Base-by-base conservation (phyloP, 768 basidiomycete species). In the Panaeolus papilionaceus region DNA sequence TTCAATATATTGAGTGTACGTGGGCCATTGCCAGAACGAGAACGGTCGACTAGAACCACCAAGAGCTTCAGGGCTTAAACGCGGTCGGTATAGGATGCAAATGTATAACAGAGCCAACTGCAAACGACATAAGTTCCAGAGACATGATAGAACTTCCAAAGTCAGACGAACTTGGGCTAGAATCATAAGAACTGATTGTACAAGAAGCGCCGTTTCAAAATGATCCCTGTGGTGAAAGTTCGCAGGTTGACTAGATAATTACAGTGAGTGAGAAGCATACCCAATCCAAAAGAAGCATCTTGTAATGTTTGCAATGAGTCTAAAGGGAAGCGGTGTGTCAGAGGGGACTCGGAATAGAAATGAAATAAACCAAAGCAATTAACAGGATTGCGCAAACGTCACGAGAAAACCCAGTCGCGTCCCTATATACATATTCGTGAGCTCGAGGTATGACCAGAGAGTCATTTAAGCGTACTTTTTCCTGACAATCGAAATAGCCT, bases 231-330 rank as follows among this genome's bases (percentile, higher is more conserved):
- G 33, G 47, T 9, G 44, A 20, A n/a, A 61, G 26, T 66, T 42
- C 66, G 67, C 69, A 18, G 70, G 42, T 26, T 16, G 28, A n/a
- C 37, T 33, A 42, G 18, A 10, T 38, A 47, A 9, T 64, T 28
- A 16, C 42, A 28, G 33, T 49, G 6, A 12, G 47, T 20, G 3
- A 12, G 37, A 54, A 61, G 70, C 79, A 37, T 69, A 85, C 83
- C 94, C 94, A 40, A 95, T 79, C 94, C 94, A 95, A 79, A 95
- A 95, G 83, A 94, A 95, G 77, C 94, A 95, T 73, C 94, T 85
- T 28, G 91, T 91, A 64, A 95, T 93, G 77, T 95, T 95, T 62
- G 93, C 92, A 67, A 92, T 83, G 38, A 94, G 82, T 71, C 92
- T 93, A 69, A 20, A 64, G 38, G 72, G 63, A 47, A 33, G 33